Base-by-base conservation (phyloP, 1,284 basidiomycete species). In the Tetrapyrgos nigripes region DNA sequence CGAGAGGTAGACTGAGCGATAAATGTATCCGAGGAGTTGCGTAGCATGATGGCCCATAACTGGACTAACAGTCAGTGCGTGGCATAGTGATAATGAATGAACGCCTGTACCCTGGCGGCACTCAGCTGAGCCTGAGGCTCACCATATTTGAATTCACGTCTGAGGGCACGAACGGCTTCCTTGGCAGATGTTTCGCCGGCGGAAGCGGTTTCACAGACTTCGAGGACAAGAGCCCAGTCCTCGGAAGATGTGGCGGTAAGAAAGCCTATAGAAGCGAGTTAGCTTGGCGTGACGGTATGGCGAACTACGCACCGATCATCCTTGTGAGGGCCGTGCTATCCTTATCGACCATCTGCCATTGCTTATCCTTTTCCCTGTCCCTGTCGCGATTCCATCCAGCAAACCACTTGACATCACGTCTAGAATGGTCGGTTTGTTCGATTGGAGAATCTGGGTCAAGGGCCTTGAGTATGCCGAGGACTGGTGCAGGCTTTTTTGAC, bases 31-130 rank as follows among this genome's bases (percentile, higher is more conserved):
- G 84, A 83, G 2, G 84, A 87, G 64, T 93, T 92, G 31, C 86
- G 84, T 19, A 93, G 79, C 86, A 93, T 90, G 62, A 93, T 87
- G 3, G 89, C 91, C 91, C 91, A 93, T n/a, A 93, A 70, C 33
- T 26, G 51, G 50, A 46, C 52, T 60, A 24, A 57, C 29, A 27
- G 26, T 48, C 24, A 53, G 58, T 21, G 61, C 14, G 47, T 53
- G 26, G 31, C 35, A 51, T 24, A 23, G 17, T n/a, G 51, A 60
- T 8, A 21, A 28, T 17, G 37, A 50, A n/a, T 26, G 53, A 61
- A 35, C 11, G 67, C 58, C 75, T 86, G 47, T 67, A 89, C 89
- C 61, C 87, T 76, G 24, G 88, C 88, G 43, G 89, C 89, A 19
- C 89, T 86, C 10, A 92, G 74, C 70, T 91, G 89, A 14, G 86